Evolutionary conservation across 176 grass and related monocot genomes (phyloP).

Genomic region (Phoenix roebelenii): DNA sequence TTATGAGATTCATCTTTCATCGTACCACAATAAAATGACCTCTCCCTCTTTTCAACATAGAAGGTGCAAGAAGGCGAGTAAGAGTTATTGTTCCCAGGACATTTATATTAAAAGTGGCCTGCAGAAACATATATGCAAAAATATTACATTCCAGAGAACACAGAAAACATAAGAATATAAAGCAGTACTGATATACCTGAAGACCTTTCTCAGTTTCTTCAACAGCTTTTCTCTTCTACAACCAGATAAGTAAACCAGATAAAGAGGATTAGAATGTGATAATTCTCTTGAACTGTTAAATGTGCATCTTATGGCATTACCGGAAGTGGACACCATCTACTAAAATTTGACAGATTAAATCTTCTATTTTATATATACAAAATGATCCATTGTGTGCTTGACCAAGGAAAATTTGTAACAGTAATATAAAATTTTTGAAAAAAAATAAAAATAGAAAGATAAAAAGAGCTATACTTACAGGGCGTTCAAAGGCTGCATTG

Average conservation of each 20-base stretch:
- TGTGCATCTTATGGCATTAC: conserved; percentile 5
- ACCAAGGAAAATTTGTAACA: no score
- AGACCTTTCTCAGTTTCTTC: conserved; percentile 78
- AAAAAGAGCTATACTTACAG: conserved; percentile 27
- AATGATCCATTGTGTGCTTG: no score
- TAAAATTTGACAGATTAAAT: no score
- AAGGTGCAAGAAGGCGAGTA: conserved; percentile 70
- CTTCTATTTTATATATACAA: no score
- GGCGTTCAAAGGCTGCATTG: conserved; percentile 86
- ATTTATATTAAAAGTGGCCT: conserved; percentile 75
- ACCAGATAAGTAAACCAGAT: conserved; percentile 9
- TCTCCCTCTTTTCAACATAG: conserved; percentile 87
- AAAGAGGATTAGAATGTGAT: not conserved
- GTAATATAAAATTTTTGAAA: no score
- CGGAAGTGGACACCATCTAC: conserved; percentile 9
- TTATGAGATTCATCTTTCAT: not conserved
- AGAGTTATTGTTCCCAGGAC: conserved; percentile 72
- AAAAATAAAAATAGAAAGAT: no score
- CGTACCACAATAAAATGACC: conserved; percentile 97
- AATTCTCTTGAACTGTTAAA: no score
- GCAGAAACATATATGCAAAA: conserved; percentile 2
- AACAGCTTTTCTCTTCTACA: conserved; percentile 68
- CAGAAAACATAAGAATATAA: no score
- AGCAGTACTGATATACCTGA: conserved; percentile 37
- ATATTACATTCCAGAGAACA: not conserved